phyloP scores from a whole-genome alignment of 1,284 basidiomycete species.

The Austroboletus novae-zelandiae region DNA sequence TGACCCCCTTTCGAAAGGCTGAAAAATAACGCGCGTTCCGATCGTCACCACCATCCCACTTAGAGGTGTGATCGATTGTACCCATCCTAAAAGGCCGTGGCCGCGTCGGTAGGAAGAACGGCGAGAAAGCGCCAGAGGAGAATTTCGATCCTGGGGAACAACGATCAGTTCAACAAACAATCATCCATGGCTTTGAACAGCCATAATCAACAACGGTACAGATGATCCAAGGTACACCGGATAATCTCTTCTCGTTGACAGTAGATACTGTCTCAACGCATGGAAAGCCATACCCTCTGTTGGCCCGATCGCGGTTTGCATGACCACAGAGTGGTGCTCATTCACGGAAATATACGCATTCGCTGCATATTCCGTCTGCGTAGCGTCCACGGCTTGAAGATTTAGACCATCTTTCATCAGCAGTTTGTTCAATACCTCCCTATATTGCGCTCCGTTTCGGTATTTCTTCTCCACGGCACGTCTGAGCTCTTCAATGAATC shows the following conservation, averaged over 20 bases:
- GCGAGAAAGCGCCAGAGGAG: neutral
- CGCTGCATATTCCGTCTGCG: neutral
- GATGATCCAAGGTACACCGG: neutral
- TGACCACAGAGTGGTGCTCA: neutral
- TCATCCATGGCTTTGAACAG: neutral
- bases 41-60: too few species aligned
- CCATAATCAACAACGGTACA: neutral
- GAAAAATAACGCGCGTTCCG: constrained; percentile 2
- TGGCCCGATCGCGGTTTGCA: neutral
- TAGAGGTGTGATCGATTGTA: neutral
- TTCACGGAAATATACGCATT: neutral
- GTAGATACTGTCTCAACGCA: neutral
- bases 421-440: neutral
- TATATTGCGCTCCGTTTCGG: neutral
- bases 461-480: neutral
- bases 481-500: neutral
- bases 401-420: neutral
- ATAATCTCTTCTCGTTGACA: neutral
- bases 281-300: too few species aligned
- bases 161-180: neutral
- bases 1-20: constrained; percentile 1
- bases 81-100: constrained; percentile 2
- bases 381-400: neutral
- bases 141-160: neutral
- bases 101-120: constrained; percentile 1